These are phyloP conservation scores for Colletotrichum sp. DNA, from an alignment of 2,329 filamentous ascomycete species.

Conservation along the genomic window DNA sequence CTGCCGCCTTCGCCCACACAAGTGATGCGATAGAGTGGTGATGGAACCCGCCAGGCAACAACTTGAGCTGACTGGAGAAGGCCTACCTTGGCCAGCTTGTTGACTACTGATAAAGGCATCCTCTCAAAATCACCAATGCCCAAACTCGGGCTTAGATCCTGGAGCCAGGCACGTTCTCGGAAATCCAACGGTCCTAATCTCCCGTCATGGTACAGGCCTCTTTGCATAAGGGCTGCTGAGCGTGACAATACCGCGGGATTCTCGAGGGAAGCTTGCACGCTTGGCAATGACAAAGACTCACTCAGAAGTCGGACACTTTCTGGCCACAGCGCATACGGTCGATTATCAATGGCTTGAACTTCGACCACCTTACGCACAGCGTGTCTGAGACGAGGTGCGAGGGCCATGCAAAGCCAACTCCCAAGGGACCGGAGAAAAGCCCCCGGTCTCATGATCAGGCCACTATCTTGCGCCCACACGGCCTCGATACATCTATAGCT, in stretches of 20 bases:
- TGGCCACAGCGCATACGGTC: background rate
- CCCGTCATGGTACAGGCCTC: background rate
- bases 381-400: background rate
- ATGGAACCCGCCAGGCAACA: background rate
- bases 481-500: background rate
- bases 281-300: background rate
- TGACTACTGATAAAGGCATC: background rate
- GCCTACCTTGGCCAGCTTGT: background rate
- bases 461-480: background rate
- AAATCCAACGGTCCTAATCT: background rate
- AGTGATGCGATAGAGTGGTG: background rate
- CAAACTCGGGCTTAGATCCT: fast-evolving
- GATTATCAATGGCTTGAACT: fast-evolving
- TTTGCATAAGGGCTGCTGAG: background rate
- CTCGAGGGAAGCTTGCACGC: background rate
- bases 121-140: background rate
- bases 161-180: background rate
- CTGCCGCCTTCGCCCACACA: background rate
- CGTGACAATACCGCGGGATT: background rate
- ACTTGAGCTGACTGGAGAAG: background rate
- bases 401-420: background rate
- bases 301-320: fast-evolving
- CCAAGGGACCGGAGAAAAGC: background rate
- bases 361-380: background rate
- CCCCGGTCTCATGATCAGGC: background rate